Percentiles rank a stretch among this genome's conserved stretches.
Evolutionary conservation across 2,329 filamentous ascomycete genomes (phyloP).

Genomic region (Penicillium sp.): DNA sequence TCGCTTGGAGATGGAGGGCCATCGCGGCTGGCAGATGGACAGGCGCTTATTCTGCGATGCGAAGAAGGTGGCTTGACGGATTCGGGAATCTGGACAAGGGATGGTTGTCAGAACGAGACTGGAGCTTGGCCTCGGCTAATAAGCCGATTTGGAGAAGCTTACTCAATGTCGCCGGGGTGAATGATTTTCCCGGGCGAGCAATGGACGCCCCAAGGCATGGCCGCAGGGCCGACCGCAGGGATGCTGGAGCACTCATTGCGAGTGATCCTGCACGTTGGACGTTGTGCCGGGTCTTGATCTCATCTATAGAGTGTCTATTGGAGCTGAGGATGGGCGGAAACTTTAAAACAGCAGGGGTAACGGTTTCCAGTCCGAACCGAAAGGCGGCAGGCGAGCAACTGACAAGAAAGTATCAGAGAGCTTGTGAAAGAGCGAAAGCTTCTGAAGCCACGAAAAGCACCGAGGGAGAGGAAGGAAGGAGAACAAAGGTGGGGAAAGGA

Average conservation of each 20-base stretch:
- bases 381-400: not conserved
- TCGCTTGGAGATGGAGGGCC: conserved; percentile 18
- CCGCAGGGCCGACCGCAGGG: conserved; percentile 28
- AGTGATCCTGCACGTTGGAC: conserved; percentile 1
- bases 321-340: not conserved
- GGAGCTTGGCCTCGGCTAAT: not conserved
- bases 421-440: not conserved
- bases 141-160: conserved; percentile 11
- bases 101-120: not conserved
- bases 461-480: not conserved
- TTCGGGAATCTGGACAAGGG: conserved; percentile 17
- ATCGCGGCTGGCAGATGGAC: conserved; percentile 10
- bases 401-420: not conserved
- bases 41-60: conserved; percentile 8
- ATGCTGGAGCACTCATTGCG: conserved; percentile 27
- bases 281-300: not conserved
- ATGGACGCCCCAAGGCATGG: conserved; percentile 25
- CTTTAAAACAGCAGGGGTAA: not conserved
- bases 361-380: conserved; percentile 5
- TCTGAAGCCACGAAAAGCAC: not conserved
- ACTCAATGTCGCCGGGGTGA: conserved; percentile 22
- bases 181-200: conserved; percentile 22
- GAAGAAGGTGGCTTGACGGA: conserved; percentile 13
- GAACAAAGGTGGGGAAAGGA: conserved; percentile 4
- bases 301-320: conserved; percentile 8